Evolutionary conservation across 2,329 filamentous ascomycete genomes (phyloP).

Genomic region (Trichoderma afroharzianum): DNA sequence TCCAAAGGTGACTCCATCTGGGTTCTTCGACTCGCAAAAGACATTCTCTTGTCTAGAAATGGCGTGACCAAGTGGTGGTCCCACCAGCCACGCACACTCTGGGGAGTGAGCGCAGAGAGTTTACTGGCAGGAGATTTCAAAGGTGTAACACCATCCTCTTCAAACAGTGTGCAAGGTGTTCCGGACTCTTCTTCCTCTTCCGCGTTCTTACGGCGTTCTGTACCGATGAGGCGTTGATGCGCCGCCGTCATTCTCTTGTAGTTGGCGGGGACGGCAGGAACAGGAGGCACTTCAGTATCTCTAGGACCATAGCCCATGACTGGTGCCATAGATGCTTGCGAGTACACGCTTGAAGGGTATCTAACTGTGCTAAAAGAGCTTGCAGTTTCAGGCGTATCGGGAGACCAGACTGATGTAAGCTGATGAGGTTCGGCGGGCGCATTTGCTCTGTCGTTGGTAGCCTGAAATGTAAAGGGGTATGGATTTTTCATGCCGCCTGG

Average conservation of each 20-base stretch:
- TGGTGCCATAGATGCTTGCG: conserved; percentile 45
- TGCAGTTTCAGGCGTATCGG: conserved; percentile 54
- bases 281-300: conserved; percentile 50
- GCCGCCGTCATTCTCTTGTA: conserved; percentile 33
- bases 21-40: conserved; percentile 40
- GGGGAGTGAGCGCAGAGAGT: conserved; percentile 36
- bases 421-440: conserved; percentile 28
- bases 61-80: conserved; percentile 71
- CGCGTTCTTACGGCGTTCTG: conserved; percentile 26
- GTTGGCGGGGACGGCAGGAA: conserved; percentile 53
- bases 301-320: conserved; percentile 12
- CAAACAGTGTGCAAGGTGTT: conserved; percentile 65
- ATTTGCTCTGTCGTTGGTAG: conserved; percentile 15
- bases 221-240: conserved; percentile 37
- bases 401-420: conserved; percentile 55
- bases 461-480: conserved; percentile 1
- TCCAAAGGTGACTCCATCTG: conserved; percentile 31
- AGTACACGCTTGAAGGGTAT: conserved; percentile 58
- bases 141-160: conserved; percentile 58
- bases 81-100: conserved; percentile 66
- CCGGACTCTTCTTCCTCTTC: conserved; percentile 49
- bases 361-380: conserved; percentile 41
- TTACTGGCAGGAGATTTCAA: conserved; percentile 39
- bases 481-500: conserved; percentile 7
- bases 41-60: conserved; percentile 49